Evolutionary conservation across 2,329 filamentous ascomycete species (phyloP).

Genomic region (Penicillium griseofulvum): DNA sequence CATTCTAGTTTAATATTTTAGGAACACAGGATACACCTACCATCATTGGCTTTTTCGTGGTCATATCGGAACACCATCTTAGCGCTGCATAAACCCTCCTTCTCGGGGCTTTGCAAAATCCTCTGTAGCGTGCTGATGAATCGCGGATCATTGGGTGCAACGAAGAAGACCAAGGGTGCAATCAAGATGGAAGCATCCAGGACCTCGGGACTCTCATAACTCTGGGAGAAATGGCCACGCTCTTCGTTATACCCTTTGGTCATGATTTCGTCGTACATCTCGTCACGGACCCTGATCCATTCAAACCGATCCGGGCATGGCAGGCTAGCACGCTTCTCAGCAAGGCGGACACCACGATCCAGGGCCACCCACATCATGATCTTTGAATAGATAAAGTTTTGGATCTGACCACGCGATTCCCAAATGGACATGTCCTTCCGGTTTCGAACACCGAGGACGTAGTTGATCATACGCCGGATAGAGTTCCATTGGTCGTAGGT

Average conservation of each 20-base stretch:
- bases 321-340: conserved; percentile 68
- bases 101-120: conserved; percentile 70
- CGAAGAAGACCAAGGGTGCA: conserved; percentile 76
- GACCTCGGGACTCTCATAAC: conserved; percentile 68
- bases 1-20: conserved; percentile 3
- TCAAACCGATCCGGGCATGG: conserved; percentile 67
- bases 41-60: conserved; percentile 66
- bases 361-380: conserved; percentile 81
- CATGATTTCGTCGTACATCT: conserved; percentile 74
- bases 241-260: conserved; percentile 71
- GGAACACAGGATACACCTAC: conserved; percentile 41
- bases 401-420: conserved; percentile 73
- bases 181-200: conserved; percentile 74
- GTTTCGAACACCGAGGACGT: conserved; percentile 65
- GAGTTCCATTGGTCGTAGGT: conserved; percentile 74
- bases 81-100: conserved; percentile 71
- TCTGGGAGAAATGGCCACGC: conserved; percentile 69
- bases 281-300: conserved; percentile 67
- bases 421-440: conserved; percentile 78
- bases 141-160: conserved; percentile 71
- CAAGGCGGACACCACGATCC: conserved; percentile 69
- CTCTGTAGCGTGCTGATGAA: conserved; percentile 70
- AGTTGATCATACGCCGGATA: conserved; percentile 67
- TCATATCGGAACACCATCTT: conserved; percentile 75
- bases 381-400: conserved; percentile 79